A percentile compares a stretch with the other conserved stretches of the same genome.
These are phyloP conservation scores for Senecio squalidus DNA, from an alignment of 140 eudicot species.

Conservation along the genomic window DNA sequence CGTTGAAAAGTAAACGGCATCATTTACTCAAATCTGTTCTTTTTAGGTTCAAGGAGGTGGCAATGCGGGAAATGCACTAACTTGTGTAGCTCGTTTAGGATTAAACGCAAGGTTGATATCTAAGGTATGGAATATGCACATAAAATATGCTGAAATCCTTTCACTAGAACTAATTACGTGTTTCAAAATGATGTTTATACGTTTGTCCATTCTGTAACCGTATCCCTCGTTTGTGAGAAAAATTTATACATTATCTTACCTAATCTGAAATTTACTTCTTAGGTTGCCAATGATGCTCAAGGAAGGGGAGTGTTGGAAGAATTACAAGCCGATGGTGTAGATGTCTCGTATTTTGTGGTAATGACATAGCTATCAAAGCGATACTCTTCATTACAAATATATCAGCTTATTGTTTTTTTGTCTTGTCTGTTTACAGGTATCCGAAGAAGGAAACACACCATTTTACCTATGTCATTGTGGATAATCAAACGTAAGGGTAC, in stretches of 20 bases:
- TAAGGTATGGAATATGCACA: constrained; percentile 39
- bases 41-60: too few relatives aligned
- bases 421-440: constrained; percentile 42
- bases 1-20: too few relatives aligned
- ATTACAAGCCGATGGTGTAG: constrained; percentile 74
- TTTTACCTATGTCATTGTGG: constrained; percentile 82
- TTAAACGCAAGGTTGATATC: too few relatives aligned
- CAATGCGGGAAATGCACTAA: too few relatives aligned
- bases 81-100: too few relatives aligned
- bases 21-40: too few relatives aligned
- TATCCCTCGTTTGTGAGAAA: background rate
- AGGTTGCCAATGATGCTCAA: too few relatives aligned
- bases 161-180: background rate
- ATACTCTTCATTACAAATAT: background rate
- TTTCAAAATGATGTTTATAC: constrained; percentile 4
- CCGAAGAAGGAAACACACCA: constrained; percentile 71
- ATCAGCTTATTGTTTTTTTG: background rate
- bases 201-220: background rate
- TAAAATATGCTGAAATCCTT: background rate
- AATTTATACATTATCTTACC: constrained; percentile 1
- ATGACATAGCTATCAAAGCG: background rate
- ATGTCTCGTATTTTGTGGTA: constrained; percentile 79
- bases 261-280: constrained; percentile 7
- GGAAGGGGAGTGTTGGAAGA: constrained; percentile 80
- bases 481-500: constrained; percentile 66